phyloP scores from a whole-genome alignment of 495 filamentous ascomycete species.

The Penicillium daleae region DNA sequence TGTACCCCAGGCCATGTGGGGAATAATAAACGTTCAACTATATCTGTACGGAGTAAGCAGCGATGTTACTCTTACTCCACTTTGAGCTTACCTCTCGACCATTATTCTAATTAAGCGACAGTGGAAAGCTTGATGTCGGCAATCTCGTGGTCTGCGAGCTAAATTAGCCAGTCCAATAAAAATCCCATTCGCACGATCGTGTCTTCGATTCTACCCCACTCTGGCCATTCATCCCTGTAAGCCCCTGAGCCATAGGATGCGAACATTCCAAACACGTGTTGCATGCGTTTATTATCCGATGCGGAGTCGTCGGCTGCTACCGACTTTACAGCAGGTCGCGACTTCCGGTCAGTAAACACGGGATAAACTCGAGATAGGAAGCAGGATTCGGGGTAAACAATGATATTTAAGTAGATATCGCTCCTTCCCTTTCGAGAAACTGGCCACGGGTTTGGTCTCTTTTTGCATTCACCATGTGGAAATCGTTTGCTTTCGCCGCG shows the following conservation, averaged over 20 bases:
- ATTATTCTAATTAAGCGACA: background rate
- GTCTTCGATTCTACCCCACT: constrained; percentile 10
- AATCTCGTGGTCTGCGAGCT: background rate
- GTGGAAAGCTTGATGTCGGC: background rate
- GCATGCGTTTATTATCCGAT: background rate
- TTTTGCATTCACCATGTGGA: constrained; percentile 3
- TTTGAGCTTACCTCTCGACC: background rate
- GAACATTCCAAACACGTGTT: constrained; percentile 7
- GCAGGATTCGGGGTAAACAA: constrained; percentile 2
- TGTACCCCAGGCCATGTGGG: background rate
- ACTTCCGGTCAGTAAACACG: constrained; percentile 5
- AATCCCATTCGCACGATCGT: background rate
- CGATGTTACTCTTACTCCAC: background rate
- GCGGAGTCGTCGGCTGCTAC: background rate
- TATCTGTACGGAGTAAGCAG: background rate
- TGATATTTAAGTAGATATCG: constrained; percentile 3
- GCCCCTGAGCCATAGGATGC: background rate
- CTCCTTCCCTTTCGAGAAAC: background rate
- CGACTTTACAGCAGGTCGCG: background rate
- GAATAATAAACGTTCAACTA: background rate
- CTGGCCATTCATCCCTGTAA: background rate
- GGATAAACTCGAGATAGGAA: background rate
- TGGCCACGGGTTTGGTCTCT: background rate
- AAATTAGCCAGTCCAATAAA: background rate
- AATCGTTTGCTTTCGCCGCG: background rate